These are phyloP conservation scores for Arabidopsis thaliana DNA, from an alignment of 345 rosid species.

Conservation along the genomic window TAIR10.1 NC_003070.9:3704001-3704500, in stretches of 20 bases:
- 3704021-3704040: slow-evolving; percentile 95
- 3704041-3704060: slow-evolving; percentile 5
- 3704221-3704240: slow-evolving; percentile 97
- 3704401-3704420: not conserved
- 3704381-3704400: slow-evolving; percentile 8
- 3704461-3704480: slow-evolving; percentile 96
- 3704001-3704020: slow-evolving; percentile 96
- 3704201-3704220: slow-evolving; percentile 98
- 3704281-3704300: slow-evolving; percentile 96
- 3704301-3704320: slow-evolving; percentile 96
- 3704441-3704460: slow-evolving; percentile 92
- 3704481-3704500: slow-evolving; percentile 93
- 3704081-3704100: not conserved
- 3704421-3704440: slow-evolving; percentile 1
- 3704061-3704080: not conserved
- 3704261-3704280: slow-evolving; percentile 87
- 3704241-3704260: slow-evolving; percentile 98
- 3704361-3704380: not conserved
- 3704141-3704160: slow-evolving; percentile 94
- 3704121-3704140: slow-evolving; percentile 69
- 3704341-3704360: slow-evolving; percentile 43
- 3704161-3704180: slow-evolving; percentile 84
- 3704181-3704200: slow-evolving; percentile 85
- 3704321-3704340: slow-evolving; percentile 96
- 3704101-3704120: slow-evolving; percentile 14